Base-by-base conservation (phyloP, 2,329 filamentous ascomycete species). In the Proliferodiscus dingleyae region DNA sequence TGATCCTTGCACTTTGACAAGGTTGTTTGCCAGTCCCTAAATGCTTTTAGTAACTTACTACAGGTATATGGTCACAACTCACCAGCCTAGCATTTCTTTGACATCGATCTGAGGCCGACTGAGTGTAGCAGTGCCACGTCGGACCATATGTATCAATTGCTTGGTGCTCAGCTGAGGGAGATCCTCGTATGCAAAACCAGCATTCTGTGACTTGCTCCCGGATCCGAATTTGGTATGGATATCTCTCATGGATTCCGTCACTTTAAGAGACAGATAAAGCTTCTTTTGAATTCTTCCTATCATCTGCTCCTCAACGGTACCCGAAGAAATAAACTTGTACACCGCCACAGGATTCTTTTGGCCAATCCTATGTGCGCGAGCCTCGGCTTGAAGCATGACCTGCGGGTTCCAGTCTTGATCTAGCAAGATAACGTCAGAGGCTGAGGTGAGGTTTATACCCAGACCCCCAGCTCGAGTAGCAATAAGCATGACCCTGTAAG, bases 321-420 rank as follows among this genome's bases (percentile, higher is more conserved):
- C 80, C 47, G 89, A 84, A 2, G 89, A 95, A 70, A 95, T 87
- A 1, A 98, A 71, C 64, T 97, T 91, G 61, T 97, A 95, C 56
- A 94, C 94, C 1, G 97, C 76, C 0, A 97, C 93, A 56, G 94
- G 95, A 56, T 93, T 89, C 66, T 89, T 88, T 66, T 98, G 93
- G 0, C 93, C 93, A 52, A 98, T 97, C 22, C 93, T 85, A 65
- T 98, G 93, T 9, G 91, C 93, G 54, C 93, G 81, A 26, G 89
- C 94, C 33, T 97, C 75, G 0, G 93, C 93, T 64, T 98, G 93
- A 28, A 97, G 85, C 56, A 97, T 93, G 63, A 97, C 91, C 61
- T 98, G 91, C 0, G 93, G 93, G 51, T 98, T 98, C 72, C 95
- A 97, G 61, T 98, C 93, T 0, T 93, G 91, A 58, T 98, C 93